Evolutionary conservation across 2,329 filamentous ascomycete species (phyloP).

Genomic region (Anthostomella pinea): DNA sequence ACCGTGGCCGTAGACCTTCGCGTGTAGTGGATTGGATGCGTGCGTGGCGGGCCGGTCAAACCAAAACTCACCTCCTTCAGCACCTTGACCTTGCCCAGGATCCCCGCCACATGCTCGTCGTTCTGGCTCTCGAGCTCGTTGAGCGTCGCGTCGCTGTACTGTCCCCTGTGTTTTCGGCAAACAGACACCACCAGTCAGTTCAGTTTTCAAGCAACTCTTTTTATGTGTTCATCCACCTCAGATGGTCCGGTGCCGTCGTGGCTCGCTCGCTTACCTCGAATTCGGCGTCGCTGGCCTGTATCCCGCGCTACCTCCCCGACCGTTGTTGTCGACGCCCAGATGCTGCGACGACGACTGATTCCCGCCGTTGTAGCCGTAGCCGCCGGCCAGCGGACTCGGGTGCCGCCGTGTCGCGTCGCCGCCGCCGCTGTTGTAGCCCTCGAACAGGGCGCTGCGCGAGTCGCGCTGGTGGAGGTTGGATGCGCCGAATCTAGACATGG

Average conservation of each 20-base stretch:
- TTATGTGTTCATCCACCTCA: neutral
- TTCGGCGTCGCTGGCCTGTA: constrained; percentile 72
- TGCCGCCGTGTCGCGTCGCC: constrained; percentile 40
- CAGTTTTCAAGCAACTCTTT: neutral
- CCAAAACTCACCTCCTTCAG: constrained; percentile 73
- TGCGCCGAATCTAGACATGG: constrained; percentile 57
- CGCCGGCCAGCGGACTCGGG: constrained; percentile 39
- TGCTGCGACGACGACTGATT: constrained; percentile 27
- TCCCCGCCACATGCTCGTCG: constrained; percentile 84
- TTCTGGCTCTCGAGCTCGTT: constrained; percentile 96
- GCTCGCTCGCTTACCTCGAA: constrained; percentile 45
- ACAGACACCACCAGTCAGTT: neutral
- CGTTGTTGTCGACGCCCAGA: constrained; percentile 26
- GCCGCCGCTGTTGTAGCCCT: constrained; percentile 63
- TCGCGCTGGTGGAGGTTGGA: constrained; percentile 72
- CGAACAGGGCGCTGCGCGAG: constrained; percentile 70
- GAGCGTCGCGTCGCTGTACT: constrained; percentile 89
- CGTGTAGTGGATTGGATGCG: neutral
- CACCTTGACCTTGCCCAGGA: constrained; percentile 83
- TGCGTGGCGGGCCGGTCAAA: constrained; percentile 4
- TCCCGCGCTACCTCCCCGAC: constrained; percentile 36
- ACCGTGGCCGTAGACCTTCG: neutral
- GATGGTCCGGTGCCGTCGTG: neutral
- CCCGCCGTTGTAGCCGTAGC: constrained; percentile 50
- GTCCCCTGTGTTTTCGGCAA: constrained; percentile 62